Conservation (phyloP, 495 filamentous ascomycete species). For the Parachaetomium inaequale region DNA sequence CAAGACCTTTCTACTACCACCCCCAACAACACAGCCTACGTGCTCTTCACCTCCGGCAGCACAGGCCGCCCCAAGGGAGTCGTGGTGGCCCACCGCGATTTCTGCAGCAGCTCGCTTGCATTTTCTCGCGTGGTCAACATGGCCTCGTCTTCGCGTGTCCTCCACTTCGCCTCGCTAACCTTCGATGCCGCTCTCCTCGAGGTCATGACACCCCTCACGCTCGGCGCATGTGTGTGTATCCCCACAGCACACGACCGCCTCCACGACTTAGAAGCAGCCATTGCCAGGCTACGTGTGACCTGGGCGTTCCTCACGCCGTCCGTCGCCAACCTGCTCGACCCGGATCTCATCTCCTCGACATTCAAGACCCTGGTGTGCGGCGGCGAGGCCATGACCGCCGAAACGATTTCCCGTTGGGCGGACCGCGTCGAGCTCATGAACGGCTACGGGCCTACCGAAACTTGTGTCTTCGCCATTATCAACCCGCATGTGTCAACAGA, state of each 20-base stretch:
- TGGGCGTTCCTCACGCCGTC: constrained; percentile 29
- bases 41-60: constrained; percentile 58
- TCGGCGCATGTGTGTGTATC: constrained; percentile 61
- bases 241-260: constrained; percentile 53
- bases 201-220: constrained; percentile 53
- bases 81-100: constrained; percentile 40
- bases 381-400: constrained; percentile 29
- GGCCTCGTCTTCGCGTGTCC: constrained; percentile 32
- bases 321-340: constrained; percentile 29
- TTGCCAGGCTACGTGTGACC: constrained; percentile 22
- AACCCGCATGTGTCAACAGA: constrained; percentile 19
- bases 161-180: constrained; percentile 58
- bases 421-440: constrained; percentile 50
- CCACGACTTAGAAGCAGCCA: constrained; percentile 25
- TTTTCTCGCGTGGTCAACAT: constrained; percentile 25
- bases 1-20: not conserved
- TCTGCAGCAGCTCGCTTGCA: constrained; percentile 34
- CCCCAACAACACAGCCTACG: constrained; percentile 35
- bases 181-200: constrained; percentile 59
- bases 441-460: constrained; percentile 54
- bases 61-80: constrained; percentile 53
- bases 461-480: constrained; percentile 20
- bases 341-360: constrained; percentile 20
- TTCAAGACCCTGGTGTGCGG: constrained; percentile 32
- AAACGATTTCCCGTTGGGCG: constrained; percentile 51